Conservation (phyloP, 225 moss, liverwort and hornwort species). For the Sphagnum tenellum region DNA sequence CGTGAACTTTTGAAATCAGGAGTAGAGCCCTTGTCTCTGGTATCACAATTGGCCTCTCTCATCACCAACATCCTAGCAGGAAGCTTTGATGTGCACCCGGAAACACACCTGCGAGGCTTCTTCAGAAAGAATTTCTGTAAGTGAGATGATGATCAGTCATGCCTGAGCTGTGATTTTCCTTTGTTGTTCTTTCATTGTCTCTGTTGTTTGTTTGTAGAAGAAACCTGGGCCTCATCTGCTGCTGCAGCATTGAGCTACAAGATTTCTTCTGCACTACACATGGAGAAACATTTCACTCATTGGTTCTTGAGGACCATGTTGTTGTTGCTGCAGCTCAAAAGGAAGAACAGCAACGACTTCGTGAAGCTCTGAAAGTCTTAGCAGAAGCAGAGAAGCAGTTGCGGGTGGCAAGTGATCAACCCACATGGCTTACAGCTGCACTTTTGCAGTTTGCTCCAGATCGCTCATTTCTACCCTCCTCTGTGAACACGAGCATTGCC, state of each 20-base stretch:
- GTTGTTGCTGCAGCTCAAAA: conserved; percentile 39
- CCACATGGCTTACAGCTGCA: conserved; percentile 83
- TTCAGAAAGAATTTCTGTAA: conserved; percentile 65
- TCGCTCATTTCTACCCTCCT: conserved; percentile 74
- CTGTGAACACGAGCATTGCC: conserved; percentile 38
- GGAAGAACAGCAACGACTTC: conserved; percentile 71
- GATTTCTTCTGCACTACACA: too few relatives aligned
- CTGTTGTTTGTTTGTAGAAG: too few relatives aligned
- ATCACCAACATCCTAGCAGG: conserved; percentile 83
- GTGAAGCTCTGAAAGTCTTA: conserved; percentile 68
- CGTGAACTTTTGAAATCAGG: conserved; percentile 66
- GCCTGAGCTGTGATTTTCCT: too few relatives aligned
- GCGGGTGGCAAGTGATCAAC: conserved; percentile 55
- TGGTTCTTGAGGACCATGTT: too few relatives aligned
- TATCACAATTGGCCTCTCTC: conserved; percentile 73
- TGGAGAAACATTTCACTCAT: too few relatives aligned
- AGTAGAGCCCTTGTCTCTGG: conserved; percentile 62
- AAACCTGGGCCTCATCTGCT: too few relatives aligned
- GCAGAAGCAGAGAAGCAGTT: conserved; percentile 88
- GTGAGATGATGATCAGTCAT: conserved; percentile 2
- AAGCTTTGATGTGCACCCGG: conserved; percentile 42
- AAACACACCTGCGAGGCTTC: conserved; percentile 32
- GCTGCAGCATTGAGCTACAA: too few relatives aligned
- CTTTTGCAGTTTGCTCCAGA: conserved; percentile 90
- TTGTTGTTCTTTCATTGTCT: too few relatives aligned